Percentiles rank a stretch among this genome's conserved stretches.
phyloP scores from a whole-genome alignment of 805 yeast species.

The Blastobotrys chiropterorum region DNA sequence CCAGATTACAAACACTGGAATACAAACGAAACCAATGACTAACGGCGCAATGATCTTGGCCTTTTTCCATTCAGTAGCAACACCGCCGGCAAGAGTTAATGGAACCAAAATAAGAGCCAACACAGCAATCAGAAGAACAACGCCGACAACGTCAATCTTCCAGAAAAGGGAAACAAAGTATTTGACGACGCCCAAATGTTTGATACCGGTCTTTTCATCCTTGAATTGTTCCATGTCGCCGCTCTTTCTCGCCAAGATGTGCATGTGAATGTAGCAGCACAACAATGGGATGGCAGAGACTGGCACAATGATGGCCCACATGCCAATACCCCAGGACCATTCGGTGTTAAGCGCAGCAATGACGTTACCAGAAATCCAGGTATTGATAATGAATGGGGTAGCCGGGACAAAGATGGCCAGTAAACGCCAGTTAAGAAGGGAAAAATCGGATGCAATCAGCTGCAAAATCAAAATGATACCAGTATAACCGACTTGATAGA shows the following conservation, averaged over 20 bases:
- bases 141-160: constrained; percentile 62
- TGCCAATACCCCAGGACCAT: constrained; percentile 74
- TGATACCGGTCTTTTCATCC: constrained; percentile 36
- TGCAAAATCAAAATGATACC: constrained; percentile 54
- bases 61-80: constrained; percentile 45
- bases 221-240: constrained; percentile 43
- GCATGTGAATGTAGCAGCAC: constrained; percentile 49
- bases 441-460: constrained; percentile 58
- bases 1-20: constrained; percentile 58
- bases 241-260: constrained; percentile 44
- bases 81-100: constrained; percentile 70
- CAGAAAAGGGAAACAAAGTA: constrained; percentile 38
- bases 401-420: constrained; percentile 60
- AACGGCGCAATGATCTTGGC: constrained; percentile 63
- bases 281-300: constrained; percentile 56
- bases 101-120: constrained; percentile 67
- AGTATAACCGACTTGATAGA: constrained; percentile 52
- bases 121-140: constrained; percentile 46
- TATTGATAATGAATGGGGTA: constrained; percentile 66
- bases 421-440: constrained; percentile 66
- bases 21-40: constrained; percentile 55
- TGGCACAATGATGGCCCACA: constrained; percentile 77
- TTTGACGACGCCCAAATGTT: constrained; percentile 31
- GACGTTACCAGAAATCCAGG: constrained; percentile 69
- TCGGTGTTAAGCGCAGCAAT: constrained; percentile 24